phyloP scores from a whole-genome alignment of 805 yeast species.

The Wickerhamomyces alni region DNA sequence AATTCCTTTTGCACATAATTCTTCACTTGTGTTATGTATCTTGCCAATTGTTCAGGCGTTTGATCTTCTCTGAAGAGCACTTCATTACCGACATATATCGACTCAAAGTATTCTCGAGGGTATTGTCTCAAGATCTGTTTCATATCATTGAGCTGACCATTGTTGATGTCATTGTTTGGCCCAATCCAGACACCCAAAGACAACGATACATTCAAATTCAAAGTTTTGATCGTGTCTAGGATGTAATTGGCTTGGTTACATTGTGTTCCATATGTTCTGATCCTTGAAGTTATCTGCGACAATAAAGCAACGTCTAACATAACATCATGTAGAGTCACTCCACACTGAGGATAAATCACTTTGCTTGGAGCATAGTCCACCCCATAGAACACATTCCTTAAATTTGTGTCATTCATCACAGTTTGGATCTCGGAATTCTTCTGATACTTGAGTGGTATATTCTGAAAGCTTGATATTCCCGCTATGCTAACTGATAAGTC shows the following conservation, averaged over 20 bases:
- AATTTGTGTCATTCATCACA: conserved; percentile 30
- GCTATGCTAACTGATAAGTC: conserved; percentile 13
- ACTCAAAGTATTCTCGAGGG: conserved; percentile 42
- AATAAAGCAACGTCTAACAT: conserved; percentile 50
- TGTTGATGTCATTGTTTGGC: conserved; percentile 35
- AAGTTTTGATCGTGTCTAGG: conserved; percentile 44
- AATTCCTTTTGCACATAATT: conserved; percentile 28
- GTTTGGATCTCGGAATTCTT: conserved; percentile 29
- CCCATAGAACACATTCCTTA: conserved; percentile 44
- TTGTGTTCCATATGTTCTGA: conserved; percentile 56
- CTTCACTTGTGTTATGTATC: conserved; percentile 38
- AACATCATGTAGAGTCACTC: conserved; percentile 40
- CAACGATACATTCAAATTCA: conserved; percentile 49
- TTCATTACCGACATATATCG: conserved; percentile 58
- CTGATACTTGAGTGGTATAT: conserved; percentile 28
- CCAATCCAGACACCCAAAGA: conserved; percentile 64
- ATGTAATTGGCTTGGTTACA: conserved; percentile 51
- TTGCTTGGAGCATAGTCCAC: conserved; percentile 54
- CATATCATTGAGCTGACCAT: conserved; percentile 40
- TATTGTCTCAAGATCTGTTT: conserved; percentile 33
- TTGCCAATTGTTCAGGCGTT: conserved; percentile 29
- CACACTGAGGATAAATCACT: conserved; percentile 50
- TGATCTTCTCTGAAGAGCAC: conserved; percentile 50
- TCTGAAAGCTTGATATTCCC: conserved; percentile 22
- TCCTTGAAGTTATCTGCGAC: conserved; percentile 51